A percentile compares a stretch with the other conserved stretches of the same genome.
Conservation (phyloP, 1,284 basidiomycete genomes). For the Rhizoctonia solani region DNA sequence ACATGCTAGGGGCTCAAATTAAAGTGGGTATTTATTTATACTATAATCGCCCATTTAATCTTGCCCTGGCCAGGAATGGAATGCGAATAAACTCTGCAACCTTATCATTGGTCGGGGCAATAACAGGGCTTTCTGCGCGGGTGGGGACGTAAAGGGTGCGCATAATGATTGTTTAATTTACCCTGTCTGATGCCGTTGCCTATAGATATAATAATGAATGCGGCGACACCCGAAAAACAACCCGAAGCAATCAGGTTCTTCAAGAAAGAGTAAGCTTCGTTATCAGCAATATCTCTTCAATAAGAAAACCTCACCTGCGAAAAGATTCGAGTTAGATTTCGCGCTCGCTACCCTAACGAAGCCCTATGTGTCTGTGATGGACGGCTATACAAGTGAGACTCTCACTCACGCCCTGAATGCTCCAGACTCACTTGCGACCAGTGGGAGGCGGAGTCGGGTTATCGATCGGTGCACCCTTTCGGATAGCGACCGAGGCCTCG, state of each 20-base stretch:
- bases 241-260: constrained; percentile 81
- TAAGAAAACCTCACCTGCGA: constrained; percentile 7
- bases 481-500: constrained; percentile 94
- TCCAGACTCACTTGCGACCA: constrained; percentile 45
- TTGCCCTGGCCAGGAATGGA: constrained; percentile 70
- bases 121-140: constrained; percentile 89
- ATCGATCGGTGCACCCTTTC: constrained; percentile 83
- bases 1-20: constrained; percentile 69
- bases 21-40: constrained; percentile 55
- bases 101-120: constrained; percentile 78
- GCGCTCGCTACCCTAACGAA: constrained; percentile 78
- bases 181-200: constrained; percentile 4
- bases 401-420: constrained; percentile 20
- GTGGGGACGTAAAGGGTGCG: constrained; percentile 89
- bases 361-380: constrained; percentile 88
- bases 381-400: constrained; percentile 85
- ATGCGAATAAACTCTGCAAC: constrained; percentile 69
- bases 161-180: constrained; percentile 20
- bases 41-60: constrained; percentile 25
- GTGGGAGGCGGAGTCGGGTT: constrained; percentile 98
- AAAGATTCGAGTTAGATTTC: constrained; percentile 88
- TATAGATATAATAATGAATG: constrained; percentile 61
- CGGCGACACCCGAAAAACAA: constrained; percentile 56
- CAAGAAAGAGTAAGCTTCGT: constrained; percentile 72
- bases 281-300: constrained; percentile 1